A percentile compares a stretch with the other conserved stretches of the same genome.
Conservation (phyloP, 257 asterid species). For the Ehretia macrophylla region DNA sequence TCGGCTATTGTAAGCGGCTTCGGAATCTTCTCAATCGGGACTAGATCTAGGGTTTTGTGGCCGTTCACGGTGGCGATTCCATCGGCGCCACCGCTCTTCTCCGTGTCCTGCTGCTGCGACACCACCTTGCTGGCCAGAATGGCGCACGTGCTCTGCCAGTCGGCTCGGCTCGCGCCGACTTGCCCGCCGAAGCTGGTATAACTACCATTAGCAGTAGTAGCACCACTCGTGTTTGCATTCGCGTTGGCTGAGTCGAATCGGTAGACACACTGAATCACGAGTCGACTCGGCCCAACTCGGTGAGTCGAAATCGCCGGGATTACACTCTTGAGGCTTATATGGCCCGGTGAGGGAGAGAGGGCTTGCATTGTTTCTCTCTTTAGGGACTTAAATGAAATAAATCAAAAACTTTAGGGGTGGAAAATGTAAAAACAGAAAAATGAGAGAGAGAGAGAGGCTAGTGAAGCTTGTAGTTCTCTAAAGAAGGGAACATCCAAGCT, state of each 20-base stretch:
- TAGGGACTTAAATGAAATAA: neutral
- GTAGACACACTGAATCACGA: conserved; percentile 24
- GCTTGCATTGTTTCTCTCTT: conserved; percentile 18
- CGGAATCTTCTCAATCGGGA: conserved; percentile 51
- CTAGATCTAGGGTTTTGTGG: conserved; percentile 55
- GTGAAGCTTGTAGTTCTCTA: conserved; percentile 38
- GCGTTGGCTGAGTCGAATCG: conserved; percentile 38
- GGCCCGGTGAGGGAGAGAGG: conserved; percentile 23
- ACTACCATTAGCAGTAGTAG: no score
- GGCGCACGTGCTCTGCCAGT: conserved; percentile 96
- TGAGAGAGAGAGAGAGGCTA: neutral
- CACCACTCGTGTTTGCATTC: conserved; percentile 10
- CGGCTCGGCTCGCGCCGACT: conserved; percentile 53
- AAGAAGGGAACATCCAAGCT: conserved; percentile 70
- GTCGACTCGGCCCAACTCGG: conserved; percentile 22
- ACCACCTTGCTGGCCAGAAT: conserved; percentile 84
- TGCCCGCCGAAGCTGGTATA: conserved; percentile 25
- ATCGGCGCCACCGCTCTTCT: conserved; percentile 44
- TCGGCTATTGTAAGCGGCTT: conserved; percentile 62
- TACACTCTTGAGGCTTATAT: conserved; percentile 35
- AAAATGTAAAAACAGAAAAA: neutral
- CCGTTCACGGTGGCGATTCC: conserved; percentile 58
- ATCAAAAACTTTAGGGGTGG: neutral
- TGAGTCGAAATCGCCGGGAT: conserved; percentile 20
- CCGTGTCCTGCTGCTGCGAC: conserved; percentile 69